phyloP scores from a whole-genome alignment of 1,284 basidiomycete genomes.

The Ustilago xerochloae region DNA sequence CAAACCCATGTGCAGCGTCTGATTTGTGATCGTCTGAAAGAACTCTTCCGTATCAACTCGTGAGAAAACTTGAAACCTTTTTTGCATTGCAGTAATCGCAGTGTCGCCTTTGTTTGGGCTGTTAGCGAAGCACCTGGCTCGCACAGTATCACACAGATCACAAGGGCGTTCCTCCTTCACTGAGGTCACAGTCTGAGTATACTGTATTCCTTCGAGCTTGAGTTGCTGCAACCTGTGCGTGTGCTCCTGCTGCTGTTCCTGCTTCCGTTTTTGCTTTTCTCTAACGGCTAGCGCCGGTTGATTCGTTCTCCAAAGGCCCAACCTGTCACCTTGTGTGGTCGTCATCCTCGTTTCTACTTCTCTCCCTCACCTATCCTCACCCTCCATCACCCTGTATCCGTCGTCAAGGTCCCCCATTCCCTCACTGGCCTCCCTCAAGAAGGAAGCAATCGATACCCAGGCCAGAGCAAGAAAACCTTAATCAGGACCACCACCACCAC shows the following conservation, averaged over 20 bases:
- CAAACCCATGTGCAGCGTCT: conserved; percentile 1
- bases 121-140: too few species aligned
- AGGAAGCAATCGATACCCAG: not conserved
- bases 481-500: not conserved
- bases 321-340: not conserved
- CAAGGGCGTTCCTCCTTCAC: not conserved
- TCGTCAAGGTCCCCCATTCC: not conserved
- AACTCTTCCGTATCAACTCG: not conserved
- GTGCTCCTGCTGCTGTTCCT: not conserved
- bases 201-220: too few species aligned
- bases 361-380: not conserved
- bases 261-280: not conserved
- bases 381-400: too few species aligned
- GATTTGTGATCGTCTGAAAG: not conserved
- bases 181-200: not conserved
- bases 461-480: not conserved
- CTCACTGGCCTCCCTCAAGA: not conserved
- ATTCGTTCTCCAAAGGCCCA: not conserved
- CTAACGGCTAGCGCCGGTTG: not conserved
- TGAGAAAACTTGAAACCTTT: conserved; percentile 4
- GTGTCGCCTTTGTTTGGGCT: conserved; percentile 8
- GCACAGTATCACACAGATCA: not conserved
- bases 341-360: not conserved
- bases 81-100: too few species aligned
- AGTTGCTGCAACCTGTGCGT: not conserved